phyloP scores from a whole-genome alignment of 2,329 filamentous ascomycete species.

The Scedosporium boydii region DNA sequence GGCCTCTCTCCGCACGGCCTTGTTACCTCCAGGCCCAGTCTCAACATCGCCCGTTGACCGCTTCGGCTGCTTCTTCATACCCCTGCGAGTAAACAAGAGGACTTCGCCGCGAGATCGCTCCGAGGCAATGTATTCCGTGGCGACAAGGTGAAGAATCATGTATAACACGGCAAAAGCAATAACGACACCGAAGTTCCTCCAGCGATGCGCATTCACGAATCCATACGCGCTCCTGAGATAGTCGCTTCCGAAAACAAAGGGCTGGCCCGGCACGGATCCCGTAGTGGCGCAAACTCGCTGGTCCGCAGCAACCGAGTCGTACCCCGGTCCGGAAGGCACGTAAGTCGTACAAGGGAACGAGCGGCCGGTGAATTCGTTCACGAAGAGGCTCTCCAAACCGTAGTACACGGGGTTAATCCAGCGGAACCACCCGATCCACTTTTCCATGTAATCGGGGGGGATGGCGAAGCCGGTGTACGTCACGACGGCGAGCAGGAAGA shows the following conservation, averaged over 20 bases:
- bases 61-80: conserved; percentile 1
- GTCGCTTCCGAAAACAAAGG: conserved; percentile 32
- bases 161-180: conserved; percentile 42
- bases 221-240: conserved; percentile 37
- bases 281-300: conserved; percentile 36
- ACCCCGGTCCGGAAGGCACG: conserved; percentile 15
- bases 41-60: background rate
- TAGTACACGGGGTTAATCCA: conserved; percentile 56
- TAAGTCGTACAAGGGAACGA: conserved; percentile 25
- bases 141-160: conserved; percentile 36
- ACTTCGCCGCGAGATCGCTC: conserved; percentile 53
- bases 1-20: background rate
- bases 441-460: conserved; percentile 21
- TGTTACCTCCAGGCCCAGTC: background rate
- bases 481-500: conserved; percentile 43
- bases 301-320: conserved; percentile 14
- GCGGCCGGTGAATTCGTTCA: conserved; percentile 13
- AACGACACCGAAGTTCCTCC: conserved; percentile 56
- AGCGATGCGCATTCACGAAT: conserved; percentile 41
- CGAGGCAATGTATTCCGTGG: conserved; percentile 35
- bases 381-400: conserved; percentile 21
- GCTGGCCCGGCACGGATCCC: conserved; percentile 35
- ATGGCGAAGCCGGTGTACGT: conserved; percentile 45
- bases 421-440: conserved; percentile 46
- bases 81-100: conserved; percentile 44